These are phyloP conservation scores for Arachis monticola DNA, from an alignment of 331 rosid genomes.

Conservation along the genomic window DNA sequence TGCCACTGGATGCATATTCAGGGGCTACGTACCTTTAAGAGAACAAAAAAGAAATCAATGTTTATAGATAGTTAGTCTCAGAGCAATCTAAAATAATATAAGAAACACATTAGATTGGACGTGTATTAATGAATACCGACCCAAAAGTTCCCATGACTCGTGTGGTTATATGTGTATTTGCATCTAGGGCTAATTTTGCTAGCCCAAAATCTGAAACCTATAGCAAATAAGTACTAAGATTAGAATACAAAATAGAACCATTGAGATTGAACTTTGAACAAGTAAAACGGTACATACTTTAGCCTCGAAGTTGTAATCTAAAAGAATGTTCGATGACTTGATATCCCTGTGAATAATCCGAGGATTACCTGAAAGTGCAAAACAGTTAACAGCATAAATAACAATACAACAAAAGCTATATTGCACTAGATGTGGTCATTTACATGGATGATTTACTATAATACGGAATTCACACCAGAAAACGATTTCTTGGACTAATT, in stretches of 20 bases:
- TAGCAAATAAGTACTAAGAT: slow-evolving; percentile 33
- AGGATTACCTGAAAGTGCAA: slow-evolving; percentile 79
- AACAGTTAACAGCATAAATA: slow-evolving; percentile 36
- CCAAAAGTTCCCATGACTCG: slow-evolving; percentile 98
- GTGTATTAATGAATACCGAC: slow-evolving; percentile 48
- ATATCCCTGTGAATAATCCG: slow-evolving; percentile 96
- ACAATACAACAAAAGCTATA: neutral
- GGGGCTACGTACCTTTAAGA: slow-evolving; percentile 88
- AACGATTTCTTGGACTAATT: slow-evolving; percentile 7
- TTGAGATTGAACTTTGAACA: slow-evolving; percentile 27
- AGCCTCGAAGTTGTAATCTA: slow-evolving; percentile 83
- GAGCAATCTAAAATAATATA: slow-evolving; percentile 3
- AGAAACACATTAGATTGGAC: slow-evolving; percentile 24
- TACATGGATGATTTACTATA: neutral
- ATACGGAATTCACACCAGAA: neutral
- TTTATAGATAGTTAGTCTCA: slow-evolving; percentile 2
- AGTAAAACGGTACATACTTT: slow-evolving; percentile 55
- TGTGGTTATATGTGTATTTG: slow-evolving; percentile 75
- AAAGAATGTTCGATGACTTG: slow-evolving; percentile 94
- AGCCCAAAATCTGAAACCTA: slow-evolving; percentile 98
- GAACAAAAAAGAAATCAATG: slow-evolving; percentile 1
- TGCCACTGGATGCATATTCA: slow-evolving; percentile 95
- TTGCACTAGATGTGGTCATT: neutral
- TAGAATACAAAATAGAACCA: slow-evolving; percentile 14
- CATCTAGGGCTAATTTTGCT: slow-evolving; percentile 84